phyloP scores from a whole-genome alignment of 805 yeast species.

The Ogataea nakhonphanomensis region DNA sequence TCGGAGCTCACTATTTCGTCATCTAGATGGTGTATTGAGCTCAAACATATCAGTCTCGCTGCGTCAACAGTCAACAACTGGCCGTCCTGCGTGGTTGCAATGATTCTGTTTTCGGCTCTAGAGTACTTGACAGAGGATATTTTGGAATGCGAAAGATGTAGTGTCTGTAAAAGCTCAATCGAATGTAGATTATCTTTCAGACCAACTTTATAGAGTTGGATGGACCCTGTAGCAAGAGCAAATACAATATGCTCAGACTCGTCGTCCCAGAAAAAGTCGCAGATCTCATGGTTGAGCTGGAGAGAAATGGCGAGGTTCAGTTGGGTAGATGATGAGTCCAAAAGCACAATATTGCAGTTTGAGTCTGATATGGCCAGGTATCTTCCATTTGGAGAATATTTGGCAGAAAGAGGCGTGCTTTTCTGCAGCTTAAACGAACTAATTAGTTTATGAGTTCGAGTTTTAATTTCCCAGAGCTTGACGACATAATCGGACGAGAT shows the following conservation, averaged over 20 bases:
- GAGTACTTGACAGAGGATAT: slow-evolving; percentile 38
- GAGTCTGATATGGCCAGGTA: slow-evolving; percentile 37
- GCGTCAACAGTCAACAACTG: slow-evolving; percentile 41
- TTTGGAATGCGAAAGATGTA: slow-evolving; percentile 32
- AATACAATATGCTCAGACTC: slow-evolving; percentile 25
- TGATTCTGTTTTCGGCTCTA: slow-evolving; percentile 38
- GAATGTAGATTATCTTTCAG: slow-evolving; percentile 21
- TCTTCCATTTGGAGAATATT: slow-evolving; percentile 40
- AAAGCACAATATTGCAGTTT: slow-evolving; percentile 31
- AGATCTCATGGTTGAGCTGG: slow-evolving; percentile 28
- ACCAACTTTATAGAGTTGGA: slow-evolving; percentile 27
- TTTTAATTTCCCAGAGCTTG: slow-evolving; percentile 40
- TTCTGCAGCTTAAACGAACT: slow-evolving; percentile 8
- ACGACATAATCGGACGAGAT: slow-evolving; percentile 42
- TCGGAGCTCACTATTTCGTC: slow-evolving; percentile 40
- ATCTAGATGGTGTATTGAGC: slow-evolving; percentile 35
- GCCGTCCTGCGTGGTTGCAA: slow-evolving; percentile 46
- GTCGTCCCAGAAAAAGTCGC: slow-evolving; percentile 40
- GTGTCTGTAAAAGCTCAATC: slow-evolving; percentile 11
- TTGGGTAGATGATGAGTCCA: slow-evolving; percentile 21
- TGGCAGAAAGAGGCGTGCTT: slow-evolving; percentile 23
- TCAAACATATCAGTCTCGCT: slow-evolving; percentile 31
- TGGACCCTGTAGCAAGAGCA: slow-evolving; percentile 39
- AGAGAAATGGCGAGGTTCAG: slow-evolving; percentile 27
- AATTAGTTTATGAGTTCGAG: slow-evolving; percentile 29